Evolutionary conservation across 2,329 filamentous ascomycete species (phyloP).

Genomic region (Penicillium sp.): DNA sequence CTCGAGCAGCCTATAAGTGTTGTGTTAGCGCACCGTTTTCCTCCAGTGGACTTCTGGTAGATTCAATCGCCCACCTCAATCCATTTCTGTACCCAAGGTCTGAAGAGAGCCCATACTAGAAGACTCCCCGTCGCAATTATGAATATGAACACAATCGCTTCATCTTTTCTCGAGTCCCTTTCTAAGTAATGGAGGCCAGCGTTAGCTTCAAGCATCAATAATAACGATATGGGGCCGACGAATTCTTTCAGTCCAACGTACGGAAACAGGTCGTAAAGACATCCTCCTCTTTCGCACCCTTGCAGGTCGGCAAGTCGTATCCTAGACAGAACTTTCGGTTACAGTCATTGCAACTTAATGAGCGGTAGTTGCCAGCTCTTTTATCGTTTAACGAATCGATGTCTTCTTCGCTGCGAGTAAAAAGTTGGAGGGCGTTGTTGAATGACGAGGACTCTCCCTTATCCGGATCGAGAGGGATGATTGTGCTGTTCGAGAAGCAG

Average conservation of each 20-base stretch:
- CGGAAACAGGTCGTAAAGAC: constrained; percentile 71
- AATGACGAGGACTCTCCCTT: constrained; percentile 30
- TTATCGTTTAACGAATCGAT: constrained; percentile 25
- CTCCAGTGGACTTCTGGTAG: not conserved
- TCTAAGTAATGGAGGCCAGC: constrained; percentile 46
- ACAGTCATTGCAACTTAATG: constrained; percentile 67
- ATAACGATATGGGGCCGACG: not conserved
- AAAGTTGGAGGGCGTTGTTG: constrained; percentile 29
- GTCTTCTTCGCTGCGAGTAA: constrained; percentile 27
- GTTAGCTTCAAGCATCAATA: not conserved
- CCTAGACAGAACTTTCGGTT: constrained; percentile 70
- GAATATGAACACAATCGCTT: constrained; percentile 69
- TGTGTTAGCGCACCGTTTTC: not conserved
- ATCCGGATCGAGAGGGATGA: constrained; percentile 64
- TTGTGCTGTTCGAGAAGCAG: constrained; percentile 70
- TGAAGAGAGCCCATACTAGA: constrained; percentile 63
- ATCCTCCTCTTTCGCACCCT: constrained; percentile 65
- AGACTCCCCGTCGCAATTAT: constrained; percentile 66
- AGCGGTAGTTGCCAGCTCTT: constrained; percentile 42
- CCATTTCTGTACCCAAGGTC: constrained; percentile 64
- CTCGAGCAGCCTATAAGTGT: constrained; percentile 47
- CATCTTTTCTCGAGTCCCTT: constrained; percentile 69
- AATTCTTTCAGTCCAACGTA: constrained; percentile 33
- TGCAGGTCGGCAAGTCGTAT: constrained; percentile 66
- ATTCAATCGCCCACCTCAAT: constrained; percentile 48